Base-by-base conservation (phyloP, 176 grass and related monocot species). In the Triticum urartu region DNA sequence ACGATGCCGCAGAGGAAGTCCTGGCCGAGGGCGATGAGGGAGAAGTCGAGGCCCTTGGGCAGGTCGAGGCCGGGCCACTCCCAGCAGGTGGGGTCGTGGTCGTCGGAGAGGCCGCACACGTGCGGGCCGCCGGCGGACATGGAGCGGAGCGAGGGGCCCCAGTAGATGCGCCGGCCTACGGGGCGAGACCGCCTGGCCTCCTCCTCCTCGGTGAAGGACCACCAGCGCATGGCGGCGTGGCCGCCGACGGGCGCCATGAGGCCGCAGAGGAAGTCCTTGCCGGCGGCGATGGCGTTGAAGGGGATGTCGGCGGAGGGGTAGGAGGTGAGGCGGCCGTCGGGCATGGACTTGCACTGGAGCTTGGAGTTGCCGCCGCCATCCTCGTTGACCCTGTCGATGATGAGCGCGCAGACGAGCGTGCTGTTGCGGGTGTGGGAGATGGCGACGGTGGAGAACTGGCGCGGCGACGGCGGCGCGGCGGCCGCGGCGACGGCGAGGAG, bases 1-100 rank as follows among this genome's bases (percentile, higher is more conserved):
- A 68, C 11, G 72, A 92, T 34, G 70, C 97, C 97, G 79, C 97
- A 99, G 82, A 97, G 82, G 91, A 99, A 98, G 77, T 92, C 77
- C 4, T 86, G 34, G 25, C 96, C 96, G 33, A 98, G 90, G 18
- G 96, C 93, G 87, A 98, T 92, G 32, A 70, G 32, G 11, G 84
- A 79, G 38, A 98, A 95, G 70, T 82, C 68, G 8, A 85, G 9
- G 33, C 75, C 86, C 0, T 58, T 72, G 1, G 88, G 90, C 12
- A 94, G 39, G 0, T 0, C 0, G 11, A 98, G 26, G 1, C 68
- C 7, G 9, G 64, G 64, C 96, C 96, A 98, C 79, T 91, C 83
- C 96, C 96, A 95, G 84, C 96, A 98, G 5, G 65, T 60, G 48
- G 69, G 73, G 4, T 70, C 75, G 10, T 82, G 84, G 61, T 2